Percentiles rank a stretch among this genome's conserved stretches.
These are phyloP conservation scores for Cornus kousa DNA, from an alignment of 148 eudicot species.

Conservation along the genomic window DNA sequence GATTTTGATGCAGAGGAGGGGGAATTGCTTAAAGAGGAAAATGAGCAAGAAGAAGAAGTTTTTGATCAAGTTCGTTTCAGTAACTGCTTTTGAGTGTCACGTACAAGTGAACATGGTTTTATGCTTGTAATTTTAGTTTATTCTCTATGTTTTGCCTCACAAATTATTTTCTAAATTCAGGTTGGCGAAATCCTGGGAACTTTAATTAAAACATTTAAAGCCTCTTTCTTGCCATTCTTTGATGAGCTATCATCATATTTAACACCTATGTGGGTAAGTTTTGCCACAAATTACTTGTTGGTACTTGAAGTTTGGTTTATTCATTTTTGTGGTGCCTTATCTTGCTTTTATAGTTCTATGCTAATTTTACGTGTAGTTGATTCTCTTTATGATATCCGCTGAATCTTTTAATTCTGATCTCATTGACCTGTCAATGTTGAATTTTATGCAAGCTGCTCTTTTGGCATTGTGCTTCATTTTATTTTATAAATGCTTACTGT, in stretches of 20 bases:
- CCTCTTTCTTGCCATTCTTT: slow-evolving; percentile 88
- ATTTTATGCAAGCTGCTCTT: slow-evolving; percentile 1
- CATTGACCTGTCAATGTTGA: background rate
- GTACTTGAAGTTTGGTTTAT: background rate
- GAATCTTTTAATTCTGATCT: background rate
- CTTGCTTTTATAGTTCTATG: background rate
- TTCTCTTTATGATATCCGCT: background rate
- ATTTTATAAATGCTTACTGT: background rate
- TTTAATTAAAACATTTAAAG: slow-evolving; percentile 86
- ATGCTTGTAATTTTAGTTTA: background rate
- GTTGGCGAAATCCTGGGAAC: slow-evolving; percentile 91
- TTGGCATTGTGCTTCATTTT: background rate
- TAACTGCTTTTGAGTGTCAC: background rate
- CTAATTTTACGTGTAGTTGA: background rate
- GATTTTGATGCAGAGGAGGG: slow-evolving; percentile 99
- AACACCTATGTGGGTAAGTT: slow-evolving; percentile 96
- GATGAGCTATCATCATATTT: slow-evolving; percentile 84
- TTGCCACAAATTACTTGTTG: background rate
- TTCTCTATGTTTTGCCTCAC: background rate
- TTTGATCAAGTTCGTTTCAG: slow-evolving; percentile 75
- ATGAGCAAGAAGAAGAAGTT: slow-evolving; percentile 95
- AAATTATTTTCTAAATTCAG: slow-evolving; percentile 34
- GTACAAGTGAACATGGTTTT: background rate
- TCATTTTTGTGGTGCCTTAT: slow-evolving; percentile 1
- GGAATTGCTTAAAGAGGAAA: slow-evolving; percentile 82